Conservation (phyloP, 2,329 filamentous ascomycete species). For the Elsinoe batatas region DNA sequence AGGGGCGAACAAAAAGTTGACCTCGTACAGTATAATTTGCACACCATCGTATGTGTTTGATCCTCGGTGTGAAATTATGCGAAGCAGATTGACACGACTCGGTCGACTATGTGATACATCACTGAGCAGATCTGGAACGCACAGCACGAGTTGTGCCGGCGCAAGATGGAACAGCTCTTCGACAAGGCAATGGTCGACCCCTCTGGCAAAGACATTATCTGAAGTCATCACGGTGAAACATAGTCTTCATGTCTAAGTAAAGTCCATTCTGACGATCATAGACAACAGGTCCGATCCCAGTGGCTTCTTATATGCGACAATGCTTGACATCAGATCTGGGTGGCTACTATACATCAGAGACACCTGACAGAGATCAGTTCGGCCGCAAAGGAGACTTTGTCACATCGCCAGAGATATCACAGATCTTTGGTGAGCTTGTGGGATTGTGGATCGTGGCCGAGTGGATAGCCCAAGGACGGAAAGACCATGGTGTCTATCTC, state of each 20-base stretch:
- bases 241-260: constrained; percentile 10
- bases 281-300: constrained; percentile 80
- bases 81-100: constrained; percentile 16
- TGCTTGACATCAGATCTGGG: constrained; percentile 83
- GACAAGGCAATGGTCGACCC: constrained; percentile 68
- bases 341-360: constrained; percentile 82
- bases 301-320: constrained; percentile 97
- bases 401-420: constrained; percentile 93
- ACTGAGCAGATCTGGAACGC: not conserved
- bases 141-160: constrained; percentile 18
- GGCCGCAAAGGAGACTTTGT: constrained; percentile 92
- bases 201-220: constrained; percentile 75
- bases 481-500: constrained; percentile 65
- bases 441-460: constrained; percentile 93
- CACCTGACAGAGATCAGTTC: constrained; percentile 69
- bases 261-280: constrained; percentile 30
- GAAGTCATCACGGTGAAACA: constrained; percentile 68
- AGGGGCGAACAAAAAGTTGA: not conserved
- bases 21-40: not conserved
- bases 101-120: not conserved
- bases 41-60: not conserved
- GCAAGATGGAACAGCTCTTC: constrained; percentile 33
- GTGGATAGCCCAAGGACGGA: constrained; percentile 85
- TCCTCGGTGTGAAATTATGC: constrained; percentile 18
- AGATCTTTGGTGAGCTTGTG: constrained; percentile 89